phyloP scores from a whole-genome alignment of 2,329 filamentous ascomycete genomes.

The Berkeleyomyces basicola region DNA sequence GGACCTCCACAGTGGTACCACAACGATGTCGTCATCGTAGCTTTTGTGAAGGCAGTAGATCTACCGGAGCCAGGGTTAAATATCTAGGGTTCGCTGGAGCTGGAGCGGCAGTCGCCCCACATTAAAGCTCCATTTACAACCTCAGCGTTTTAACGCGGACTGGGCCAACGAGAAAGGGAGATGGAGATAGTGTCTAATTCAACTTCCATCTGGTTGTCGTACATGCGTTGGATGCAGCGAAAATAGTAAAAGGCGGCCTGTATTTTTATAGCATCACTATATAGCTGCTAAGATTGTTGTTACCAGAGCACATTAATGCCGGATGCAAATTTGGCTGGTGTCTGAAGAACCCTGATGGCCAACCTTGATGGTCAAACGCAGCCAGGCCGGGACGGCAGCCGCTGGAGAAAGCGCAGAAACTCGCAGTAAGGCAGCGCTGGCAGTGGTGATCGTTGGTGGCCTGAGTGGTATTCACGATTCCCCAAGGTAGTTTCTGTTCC shows the following conservation, averaged over 20 bases:
- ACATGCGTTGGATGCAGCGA: background rate
- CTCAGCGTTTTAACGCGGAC: constrained; percentile 7
- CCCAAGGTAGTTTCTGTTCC: background rate
- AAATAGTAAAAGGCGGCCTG: background rate
- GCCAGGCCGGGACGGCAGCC: background rate
- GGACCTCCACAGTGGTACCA: too few species aligned
- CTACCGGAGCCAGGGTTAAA: background rate
- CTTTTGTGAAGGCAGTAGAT: too few species aligned
- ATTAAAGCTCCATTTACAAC: constrained; percentile 11
- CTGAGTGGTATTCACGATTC: background rate
- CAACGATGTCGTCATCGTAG: too few species aligned
- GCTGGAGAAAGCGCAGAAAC: background rate
- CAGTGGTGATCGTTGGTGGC: background rate
- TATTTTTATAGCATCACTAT: background rate
- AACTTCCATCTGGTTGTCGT: background rate
- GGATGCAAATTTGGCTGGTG: background rate
- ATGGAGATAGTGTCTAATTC: background rate
- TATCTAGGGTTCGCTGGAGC: background rate
- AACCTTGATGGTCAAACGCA: constrained; percentile 13
- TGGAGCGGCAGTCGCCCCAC: background rate
- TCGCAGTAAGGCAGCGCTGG: background rate
- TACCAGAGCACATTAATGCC: background rate
- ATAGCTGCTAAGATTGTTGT: background rate
- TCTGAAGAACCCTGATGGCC: constrained; percentile 13
- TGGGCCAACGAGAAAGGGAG: background rate